Conservation (phyloP, 179 eudicot species). For the Beta lomatogona region DNA sequence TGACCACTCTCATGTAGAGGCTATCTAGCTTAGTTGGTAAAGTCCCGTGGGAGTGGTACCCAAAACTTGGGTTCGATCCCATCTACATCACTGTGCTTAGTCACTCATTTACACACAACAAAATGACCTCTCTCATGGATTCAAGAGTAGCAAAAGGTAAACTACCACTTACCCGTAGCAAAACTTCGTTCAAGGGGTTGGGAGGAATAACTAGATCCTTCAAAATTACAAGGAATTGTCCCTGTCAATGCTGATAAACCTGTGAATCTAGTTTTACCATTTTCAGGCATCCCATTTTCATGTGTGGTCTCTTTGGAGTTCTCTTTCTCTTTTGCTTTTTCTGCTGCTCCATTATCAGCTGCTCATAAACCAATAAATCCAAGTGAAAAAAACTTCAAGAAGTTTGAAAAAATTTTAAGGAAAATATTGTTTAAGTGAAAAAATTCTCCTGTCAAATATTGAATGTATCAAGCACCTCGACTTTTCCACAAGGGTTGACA, state of each 20-base stretch:
- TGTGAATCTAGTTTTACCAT: constrained; percentile 1
- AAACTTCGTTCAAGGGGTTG: not conserved
- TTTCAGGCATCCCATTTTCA: constrained; percentile 11
- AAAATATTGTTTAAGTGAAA: not conserved
- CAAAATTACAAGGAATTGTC: constrained; percentile 25
- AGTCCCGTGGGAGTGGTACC: too few species aligned
- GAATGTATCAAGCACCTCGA: not conserved
- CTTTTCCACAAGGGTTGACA: not conserved
- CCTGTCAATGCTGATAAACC: constrained; percentile 24
- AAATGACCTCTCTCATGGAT: too few species aligned
- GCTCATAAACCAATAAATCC: not conserved
- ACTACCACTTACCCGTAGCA: constrained; percentile 13
- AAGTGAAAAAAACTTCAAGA: not conserved
- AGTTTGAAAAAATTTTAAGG: not conserved
- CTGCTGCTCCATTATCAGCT: constrained; percentile 9
- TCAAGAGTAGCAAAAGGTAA: not conserved
- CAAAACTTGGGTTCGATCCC: too few species aligned
- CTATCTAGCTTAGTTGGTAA: too few species aligned
- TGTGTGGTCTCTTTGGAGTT: constrained; percentile 11
- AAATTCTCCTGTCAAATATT: not conserved
- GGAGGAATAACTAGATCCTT: constrained; percentile 24
- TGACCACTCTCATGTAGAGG: not conserved
- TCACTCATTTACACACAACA: too few species aligned
- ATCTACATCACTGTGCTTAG: too few species aligned
- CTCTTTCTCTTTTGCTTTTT: constrained; percentile 10